phyloP scores from a whole-genome alignment of 2,329 filamentous ascomycete species.

The Fusarium sp. region DNA sequence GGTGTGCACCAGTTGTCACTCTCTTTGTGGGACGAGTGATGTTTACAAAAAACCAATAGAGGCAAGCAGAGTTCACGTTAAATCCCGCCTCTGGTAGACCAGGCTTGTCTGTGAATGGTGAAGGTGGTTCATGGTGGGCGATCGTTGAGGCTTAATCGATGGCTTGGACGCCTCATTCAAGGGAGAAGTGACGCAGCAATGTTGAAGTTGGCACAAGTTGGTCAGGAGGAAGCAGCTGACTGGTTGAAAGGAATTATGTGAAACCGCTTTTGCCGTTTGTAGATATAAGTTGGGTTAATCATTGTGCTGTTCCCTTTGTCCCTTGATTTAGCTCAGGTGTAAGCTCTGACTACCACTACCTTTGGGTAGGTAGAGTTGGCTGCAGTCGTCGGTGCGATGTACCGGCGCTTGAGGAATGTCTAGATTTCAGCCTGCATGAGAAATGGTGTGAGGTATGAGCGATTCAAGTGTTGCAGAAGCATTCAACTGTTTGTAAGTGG shows the following conservation, averaged over 20 bases:
- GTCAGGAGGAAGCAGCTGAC: slow-evolving; percentile 28
- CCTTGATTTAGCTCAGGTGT: slow-evolving; percentile 7
- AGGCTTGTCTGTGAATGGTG: slow-evolving; percentile 25
- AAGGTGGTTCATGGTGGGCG: slow-evolving; percentile 21
- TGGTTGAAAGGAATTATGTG: slow-evolving; percentile 25
- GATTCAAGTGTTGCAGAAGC: slow-evolving; percentile 18
- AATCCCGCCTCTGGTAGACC: slow-evolving; percentile 26
- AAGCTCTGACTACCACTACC: background rate
- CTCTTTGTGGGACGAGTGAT: slow-evolving; percentile 32
- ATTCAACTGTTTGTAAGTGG: slow-evolving; percentile 33
- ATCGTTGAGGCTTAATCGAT: slow-evolving; percentile 37
- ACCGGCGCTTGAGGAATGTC: slow-evolving; percentile 24
- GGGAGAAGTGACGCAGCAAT: slow-evolving; percentile 39
- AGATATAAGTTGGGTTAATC: slow-evolving; percentile 1
- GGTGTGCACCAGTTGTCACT: slow-evolving; percentile 41
- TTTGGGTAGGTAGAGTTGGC: background rate
- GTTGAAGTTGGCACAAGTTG: slow-evolving; percentile 35
- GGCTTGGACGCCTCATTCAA: slow-evolving; percentile 31
- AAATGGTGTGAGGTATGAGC: slow-evolving; percentile 40
- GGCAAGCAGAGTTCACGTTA: slow-evolving; percentile 23
- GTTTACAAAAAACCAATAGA: slow-evolving; percentile 30
- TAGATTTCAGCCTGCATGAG: slow-evolving; percentile 29
- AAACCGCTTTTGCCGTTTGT: slow-evolving; percentile 36
- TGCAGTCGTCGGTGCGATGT: slow-evolving; percentile 9
- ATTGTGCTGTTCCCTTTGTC: slow-evolving; percentile 27